Conservation (phyloP, 495 filamentous ascomycete species). For the Tuber brumale region DNA sequence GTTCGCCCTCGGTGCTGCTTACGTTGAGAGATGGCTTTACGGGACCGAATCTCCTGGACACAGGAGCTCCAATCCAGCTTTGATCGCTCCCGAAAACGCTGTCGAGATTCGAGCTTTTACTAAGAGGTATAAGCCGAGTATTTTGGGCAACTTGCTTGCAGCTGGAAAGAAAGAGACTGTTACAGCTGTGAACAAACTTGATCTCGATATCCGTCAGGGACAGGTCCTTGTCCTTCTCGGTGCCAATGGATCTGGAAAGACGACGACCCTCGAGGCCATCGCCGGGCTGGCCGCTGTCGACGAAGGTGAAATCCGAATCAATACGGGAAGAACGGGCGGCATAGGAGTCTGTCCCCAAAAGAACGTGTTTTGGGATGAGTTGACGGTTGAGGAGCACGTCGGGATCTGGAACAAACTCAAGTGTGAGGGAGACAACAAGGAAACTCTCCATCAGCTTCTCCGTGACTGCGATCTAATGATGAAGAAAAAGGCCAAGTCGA, state of each 20-base stretch:
- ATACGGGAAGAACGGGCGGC: constrained; percentile 59
- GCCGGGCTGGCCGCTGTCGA: constrained; percentile 68
- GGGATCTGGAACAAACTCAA: constrained; percentile 73
- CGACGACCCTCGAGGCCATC: constrained; percentile 78
- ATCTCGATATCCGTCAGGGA: constrained; percentile 59
- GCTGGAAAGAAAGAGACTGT: constrained; percentile 57
- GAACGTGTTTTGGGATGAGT: constrained; percentile 80
- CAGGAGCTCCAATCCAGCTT: constrained; percentile 44
- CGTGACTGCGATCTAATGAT: constrained; percentile 60
- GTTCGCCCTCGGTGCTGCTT: constrained; percentile 63
- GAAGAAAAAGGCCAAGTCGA: constrained; percentile 60
- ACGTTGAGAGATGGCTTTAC: constrained; percentile 67
- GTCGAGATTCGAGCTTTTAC: constrained; percentile 62
- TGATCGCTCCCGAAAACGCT: constrained; percentile 45
- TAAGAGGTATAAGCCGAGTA: constrained; percentile 64
- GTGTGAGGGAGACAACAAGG: constrained; percentile 50
- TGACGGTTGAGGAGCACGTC: constrained; percentile 78
- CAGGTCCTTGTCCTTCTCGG: constrained; percentile 77
- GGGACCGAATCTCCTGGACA: constrained; percentile 62
- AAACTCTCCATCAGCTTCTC: constrained; percentile 56
- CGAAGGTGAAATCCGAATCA: constrained; percentile 56
- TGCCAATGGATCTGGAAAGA: constrained; percentile 81
- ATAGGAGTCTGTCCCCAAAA: constrained; percentile 84
- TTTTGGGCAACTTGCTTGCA: constrained; percentile 53
- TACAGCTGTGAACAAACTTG: constrained; percentile 63